phyloP scores from a whole-genome alignment of 257 asterid genomes.

The Agastache rugosa region DNA sequence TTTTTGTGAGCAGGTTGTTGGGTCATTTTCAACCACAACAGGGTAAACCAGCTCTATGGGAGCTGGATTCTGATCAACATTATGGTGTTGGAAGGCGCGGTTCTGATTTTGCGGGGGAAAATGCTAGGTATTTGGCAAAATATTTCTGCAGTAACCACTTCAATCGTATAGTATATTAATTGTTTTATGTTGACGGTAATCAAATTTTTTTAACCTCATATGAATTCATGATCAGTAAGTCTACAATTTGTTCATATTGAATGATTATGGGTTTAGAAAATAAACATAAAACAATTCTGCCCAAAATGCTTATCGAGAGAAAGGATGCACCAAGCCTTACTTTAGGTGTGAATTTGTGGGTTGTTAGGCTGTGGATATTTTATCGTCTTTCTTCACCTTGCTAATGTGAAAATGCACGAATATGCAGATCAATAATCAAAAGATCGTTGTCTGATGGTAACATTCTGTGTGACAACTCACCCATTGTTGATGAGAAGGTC shows the following conservation, averaged over 20 bases:
- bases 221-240: not conserved
- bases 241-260: constrained; percentile 12
- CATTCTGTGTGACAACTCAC: constrained; percentile 61
- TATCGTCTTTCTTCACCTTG: constrained; percentile 16
- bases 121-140: constrained; percentile 55
- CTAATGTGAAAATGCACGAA: constrained; percentile 33
- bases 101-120: constrained; percentile 56
- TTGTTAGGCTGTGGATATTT: not conserved
- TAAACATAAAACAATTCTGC: not conserved
- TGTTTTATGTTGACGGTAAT: not conserved
- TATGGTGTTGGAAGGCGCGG: constrained; percentile 65
- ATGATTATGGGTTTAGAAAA: not conserved
- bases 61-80: constrained; percentile 86
- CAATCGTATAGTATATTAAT: not conserved
- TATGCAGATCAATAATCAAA: constrained; percentile 69
- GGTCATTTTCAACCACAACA: constrained; percentile 94
- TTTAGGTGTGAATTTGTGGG: too few species aligned
- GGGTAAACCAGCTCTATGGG: constrained; percentile 91
- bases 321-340: not conserved
- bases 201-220: not conserved
- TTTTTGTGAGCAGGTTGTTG: constrained; percentile 68
- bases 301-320: constrained; percentile 12
- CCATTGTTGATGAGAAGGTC: constrained; percentile 54
- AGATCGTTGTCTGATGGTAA: constrained; percentile 91
- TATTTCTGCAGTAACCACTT: constrained; percentile 9